Evolutionary conservation across 1,284 basidiomycete genomes (phyloP).

Genomic region (Hemileia vastatrix): DNA sequence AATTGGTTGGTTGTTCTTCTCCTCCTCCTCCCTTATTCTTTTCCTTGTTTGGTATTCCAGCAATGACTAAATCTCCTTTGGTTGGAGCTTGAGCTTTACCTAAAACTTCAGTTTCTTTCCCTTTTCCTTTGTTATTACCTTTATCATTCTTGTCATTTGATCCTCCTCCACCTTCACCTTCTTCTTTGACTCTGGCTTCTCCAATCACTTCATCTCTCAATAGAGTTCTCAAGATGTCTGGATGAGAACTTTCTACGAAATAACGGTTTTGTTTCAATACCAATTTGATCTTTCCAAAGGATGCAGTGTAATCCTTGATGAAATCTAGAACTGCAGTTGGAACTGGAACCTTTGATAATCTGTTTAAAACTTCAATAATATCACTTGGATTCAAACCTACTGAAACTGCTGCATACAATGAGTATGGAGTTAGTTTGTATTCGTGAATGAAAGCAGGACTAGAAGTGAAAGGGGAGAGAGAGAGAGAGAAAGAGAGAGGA

Average conservation of each 20-base stretch:
- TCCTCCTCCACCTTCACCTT: background rate
- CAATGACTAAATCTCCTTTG: constrained; percentile 37
- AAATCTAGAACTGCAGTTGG: constrained; percentile 39
- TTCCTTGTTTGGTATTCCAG: constrained; percentile 30
- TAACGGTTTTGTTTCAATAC: constrained; percentile 44
- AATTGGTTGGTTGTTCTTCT: too few species aligned
- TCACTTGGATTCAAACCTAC: constrained; percentile 41
- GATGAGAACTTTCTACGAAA: constrained; percentile 42
- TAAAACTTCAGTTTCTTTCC: constrained; percentile 28
- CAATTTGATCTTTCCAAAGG: constrained; percentile 44
- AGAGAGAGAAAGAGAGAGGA: background rate
- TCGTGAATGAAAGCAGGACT: constrained; percentile 41
- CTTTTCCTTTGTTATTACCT: background rate
- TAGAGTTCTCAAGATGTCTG: constrained; percentile 39
- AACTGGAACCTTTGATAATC: constrained; percentile 41
- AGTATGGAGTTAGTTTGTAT: constrained; percentile 42
- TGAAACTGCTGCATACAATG: constrained; percentile 42
- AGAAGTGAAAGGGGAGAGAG: background rate
- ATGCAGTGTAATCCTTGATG: constrained; percentile 39
- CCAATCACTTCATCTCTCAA: constrained; percentile 39
- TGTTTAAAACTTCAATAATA: constrained; percentile 43
- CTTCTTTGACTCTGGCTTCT: constrained; percentile 45
- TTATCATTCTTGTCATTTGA: background rate
- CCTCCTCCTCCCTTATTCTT: constrained; percentile 22
- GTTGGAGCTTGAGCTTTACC: constrained; percentile 34